Percentiles rank a stretch among this genome's conserved stretches.
These are phyloP conservation scores for Aspergillus intermedius DNA, from an alignment of 2,329 filamentous ascomycete species.

Conservation along the genomic window DNA sequence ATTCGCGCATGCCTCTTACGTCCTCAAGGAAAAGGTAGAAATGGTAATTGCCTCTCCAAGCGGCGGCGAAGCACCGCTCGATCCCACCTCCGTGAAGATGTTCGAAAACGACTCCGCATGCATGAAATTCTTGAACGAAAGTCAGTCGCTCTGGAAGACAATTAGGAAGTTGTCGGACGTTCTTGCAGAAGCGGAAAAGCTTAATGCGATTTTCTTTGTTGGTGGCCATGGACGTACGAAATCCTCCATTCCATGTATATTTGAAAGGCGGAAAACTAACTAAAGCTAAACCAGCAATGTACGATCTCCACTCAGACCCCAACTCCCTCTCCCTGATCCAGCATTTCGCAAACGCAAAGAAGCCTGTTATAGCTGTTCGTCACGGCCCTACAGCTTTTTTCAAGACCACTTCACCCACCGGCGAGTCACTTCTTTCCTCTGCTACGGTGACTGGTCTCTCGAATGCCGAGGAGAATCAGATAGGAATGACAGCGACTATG, in stretches of 20 bases:
- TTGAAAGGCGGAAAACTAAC: no score
- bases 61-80: conserved; percentile 54
- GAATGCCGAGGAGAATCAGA: conserved; percentile 42
- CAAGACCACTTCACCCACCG: conserved; percentile 39
- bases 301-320: conserved; percentile 38
- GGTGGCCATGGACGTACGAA: conserved; percentile 46
- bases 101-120: not conserved
- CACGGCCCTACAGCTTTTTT: conserved; percentile 42
- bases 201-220: conserved; percentile 54
- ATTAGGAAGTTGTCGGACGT: not conserved
- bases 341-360: conserved; percentile 10
- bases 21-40: conserved; percentile 46
- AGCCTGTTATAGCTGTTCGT: conserved; percentile 44
- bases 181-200: conserved; percentile 44
- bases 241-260: no score
- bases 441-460: conserved; percentile 44
- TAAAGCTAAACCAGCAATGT: conserved; percentile 34
- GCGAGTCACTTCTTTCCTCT: conserved; percentile 34
- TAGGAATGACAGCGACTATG: conserved; percentile 32
- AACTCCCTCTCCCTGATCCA: not conserved
- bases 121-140: not conserved
- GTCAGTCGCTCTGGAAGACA: not conserved
- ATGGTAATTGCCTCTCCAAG: conserved; percentile 53
- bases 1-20: conserved; percentile 56
- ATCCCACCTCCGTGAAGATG: conserved; percentile 45